phyloP scores from a whole-genome alignment of 2,329 filamentous ascomycete genomes.

The Stemphylium beticola region DNA sequence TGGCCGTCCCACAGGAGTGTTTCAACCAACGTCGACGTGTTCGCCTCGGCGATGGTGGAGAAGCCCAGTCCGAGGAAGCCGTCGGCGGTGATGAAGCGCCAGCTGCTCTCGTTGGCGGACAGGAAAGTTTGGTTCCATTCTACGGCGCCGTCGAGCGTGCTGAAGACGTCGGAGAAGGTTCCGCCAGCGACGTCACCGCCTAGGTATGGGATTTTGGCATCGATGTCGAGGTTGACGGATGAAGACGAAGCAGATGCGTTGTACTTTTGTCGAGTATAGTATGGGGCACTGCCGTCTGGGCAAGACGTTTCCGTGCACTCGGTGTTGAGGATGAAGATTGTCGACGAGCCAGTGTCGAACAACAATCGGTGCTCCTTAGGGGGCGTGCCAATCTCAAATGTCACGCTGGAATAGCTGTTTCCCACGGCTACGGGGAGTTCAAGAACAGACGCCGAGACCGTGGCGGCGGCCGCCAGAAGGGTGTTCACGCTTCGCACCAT shows the following conservation, averaged over 20 bases:
- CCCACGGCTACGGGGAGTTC: slow-evolving; percentile 20
- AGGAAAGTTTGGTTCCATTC: slow-evolving; percentile 32
- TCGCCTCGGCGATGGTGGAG: slow-evolving; percentile 22
- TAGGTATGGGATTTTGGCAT: slow-evolving; percentile 16
- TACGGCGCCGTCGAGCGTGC: not conserved
- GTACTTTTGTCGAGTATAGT: slow-evolving; percentile 19
- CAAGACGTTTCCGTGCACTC: slow-evolving; percentile 21
- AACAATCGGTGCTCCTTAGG: slow-evolving; percentile 18
- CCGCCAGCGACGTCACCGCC: slow-evolving; percentile 20
- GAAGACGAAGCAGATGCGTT: slow-evolving; percentile 18
- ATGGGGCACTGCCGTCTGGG: slow-evolving; percentile 3
- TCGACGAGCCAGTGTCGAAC: slow-evolving; percentile 27
- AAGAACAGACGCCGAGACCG: slow-evolving; percentile 19
- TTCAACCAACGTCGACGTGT: slow-evolving; percentile 21
- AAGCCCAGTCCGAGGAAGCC: slow-evolving; percentile 28
- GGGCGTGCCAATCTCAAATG: slow-evolving; percentile 15
- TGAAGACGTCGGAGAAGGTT: slow-evolving; percentile 18
- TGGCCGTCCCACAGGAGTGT: slow-evolving; percentile 22
- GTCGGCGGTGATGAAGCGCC: slow-evolving; percentile 27
- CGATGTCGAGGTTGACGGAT: slow-evolving; percentile 11
- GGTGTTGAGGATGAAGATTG: slow-evolving; percentile 19
- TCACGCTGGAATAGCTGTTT: slow-evolving; percentile 13
- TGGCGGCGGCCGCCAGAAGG: not conserved
- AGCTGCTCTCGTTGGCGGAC: slow-evolving; percentile 19
- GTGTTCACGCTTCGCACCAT: slow-evolving; percentile 1